Base-by-base conservation (phyloP, 768 basidiomycete genomes). In the Amanita pseudoporphyria region DNA sequence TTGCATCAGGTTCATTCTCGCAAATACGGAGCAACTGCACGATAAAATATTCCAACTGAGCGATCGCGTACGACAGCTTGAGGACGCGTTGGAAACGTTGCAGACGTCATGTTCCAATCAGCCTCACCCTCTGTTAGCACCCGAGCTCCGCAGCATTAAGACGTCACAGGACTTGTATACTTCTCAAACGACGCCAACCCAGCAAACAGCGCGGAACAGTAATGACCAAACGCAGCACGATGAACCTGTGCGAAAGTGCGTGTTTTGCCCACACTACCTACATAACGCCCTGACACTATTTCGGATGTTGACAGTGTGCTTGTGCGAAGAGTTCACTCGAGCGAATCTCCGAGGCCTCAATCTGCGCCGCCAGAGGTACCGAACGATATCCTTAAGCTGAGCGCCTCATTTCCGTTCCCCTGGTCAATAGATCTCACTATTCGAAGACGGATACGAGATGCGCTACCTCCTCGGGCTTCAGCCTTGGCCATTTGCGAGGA, bases 341-440 rank as follows among this genome's bases (percentile, higher is more conserved):
- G 37, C n/a, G 21, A 37, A 14, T 47, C 45, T 16, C n/a, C 33
- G 9, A 38, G 47, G 38, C 26, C 39, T 28, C 39, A 26, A 48
- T 51, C 57, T 0, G 53, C 58, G 26, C 66, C 68, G 22, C 69
- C 71, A 5, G 64, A 73, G 39, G 70, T 75, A 19, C 64, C 70
- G 16, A 64, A 69, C 21, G 71, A 76, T 61, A 68, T 82, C 37
- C 64, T 79, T 22, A 72, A 77, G 55, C 71, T 87, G 45, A 81
- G 81, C 57, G 70, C 78, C 45, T 76, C 79, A 0, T 87, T 85
- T 55, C 84, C 84, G 1, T 82, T 83, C 45, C 81, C 81, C 0
- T 82, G 81, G 78, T 68, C 74, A 12, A 72, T 79, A 16, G 77
- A 84, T 62, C 73, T 81, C 51, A 71, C 69, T 53, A 78, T 82